phyloP scores from a whole-genome alignment of 2,329 filamentous ascomycete species.

The Colletotrichum gigasporum region DNA sequence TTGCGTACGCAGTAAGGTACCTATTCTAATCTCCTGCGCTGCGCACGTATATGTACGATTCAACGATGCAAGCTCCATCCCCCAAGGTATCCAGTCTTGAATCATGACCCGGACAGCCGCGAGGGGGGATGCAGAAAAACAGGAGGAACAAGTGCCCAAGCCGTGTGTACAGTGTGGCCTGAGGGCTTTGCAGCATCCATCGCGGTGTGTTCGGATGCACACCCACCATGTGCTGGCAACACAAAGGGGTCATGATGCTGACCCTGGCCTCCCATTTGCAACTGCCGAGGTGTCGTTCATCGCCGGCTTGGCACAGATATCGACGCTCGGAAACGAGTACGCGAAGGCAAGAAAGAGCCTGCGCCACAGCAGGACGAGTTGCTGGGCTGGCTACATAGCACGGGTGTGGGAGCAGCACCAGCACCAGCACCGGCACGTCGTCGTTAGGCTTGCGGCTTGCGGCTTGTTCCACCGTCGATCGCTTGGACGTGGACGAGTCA shows the following conservation, averaged over 20 bases:
- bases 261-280: not conserved
- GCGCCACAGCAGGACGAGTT: no score
- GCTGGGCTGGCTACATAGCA: not conserved
- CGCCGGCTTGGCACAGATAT: not conserved
- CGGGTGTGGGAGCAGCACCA: not conserved
- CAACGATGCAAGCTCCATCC: conserved; percentile 10
- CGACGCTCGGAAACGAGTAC: not conserved
- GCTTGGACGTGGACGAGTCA: conserved; percentile 11
- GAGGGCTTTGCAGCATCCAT: no score
- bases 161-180: no score
- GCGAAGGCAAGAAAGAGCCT: not conserved
- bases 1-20: no score
- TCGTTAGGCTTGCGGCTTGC: not conserved
- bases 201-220: no score
- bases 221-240: not conserved
- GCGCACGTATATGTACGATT: conserved; percentile 14
- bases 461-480: not conserved
- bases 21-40: no score
- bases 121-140: not conserved
- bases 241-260: not conserved
- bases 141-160: no score
- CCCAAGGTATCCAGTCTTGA: not conserved
- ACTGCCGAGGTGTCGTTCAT: conserved; percentile 13
- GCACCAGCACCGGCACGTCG: not conserved
- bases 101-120: not conserved